Evolutionary conservation across 1,284 basidiomycete species (phyloP).

Genomic region (Inonotus obliquus): DNA sequence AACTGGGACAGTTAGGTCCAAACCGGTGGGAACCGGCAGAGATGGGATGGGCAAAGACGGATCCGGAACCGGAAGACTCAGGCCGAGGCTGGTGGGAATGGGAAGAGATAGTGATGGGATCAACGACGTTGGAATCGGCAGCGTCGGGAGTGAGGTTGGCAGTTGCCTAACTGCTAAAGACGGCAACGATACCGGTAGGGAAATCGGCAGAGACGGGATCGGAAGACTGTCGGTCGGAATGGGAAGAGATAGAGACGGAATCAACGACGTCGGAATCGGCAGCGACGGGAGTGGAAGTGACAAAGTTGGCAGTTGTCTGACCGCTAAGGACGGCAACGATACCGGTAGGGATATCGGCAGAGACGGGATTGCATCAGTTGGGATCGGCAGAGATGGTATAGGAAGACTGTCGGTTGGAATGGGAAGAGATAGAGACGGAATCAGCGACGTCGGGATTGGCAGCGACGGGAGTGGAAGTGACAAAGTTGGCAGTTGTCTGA

Average conservation of each 20-base stretch:
- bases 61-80: not conserved
- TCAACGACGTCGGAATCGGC: not conserved
- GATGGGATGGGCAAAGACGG: not conserved
- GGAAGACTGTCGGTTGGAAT: not conserved
- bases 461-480: not conserved
- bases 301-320: too few species aligned
- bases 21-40: not conserved
- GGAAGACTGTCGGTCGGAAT: not conserved
- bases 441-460: not conserved
- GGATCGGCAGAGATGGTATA: too few species aligned
- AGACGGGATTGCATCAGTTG: too few species aligned
- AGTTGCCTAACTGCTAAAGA: too few species aligned
- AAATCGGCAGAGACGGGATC: not conserved
- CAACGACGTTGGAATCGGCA: too few species aligned
- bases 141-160: too few species aligned
- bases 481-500: too few species aligned
- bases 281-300: not conserved
- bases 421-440: not conserved
- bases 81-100: not conserved
- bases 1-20: not conserved
- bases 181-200: too few species aligned
- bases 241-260: not conserved
- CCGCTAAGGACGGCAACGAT: too few species aligned
- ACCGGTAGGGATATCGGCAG: not conserved
- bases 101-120: not conserved